phyloP scores from a whole-genome alignment of 257 asterid genomes.

The Gentiana dahurica region DNA sequence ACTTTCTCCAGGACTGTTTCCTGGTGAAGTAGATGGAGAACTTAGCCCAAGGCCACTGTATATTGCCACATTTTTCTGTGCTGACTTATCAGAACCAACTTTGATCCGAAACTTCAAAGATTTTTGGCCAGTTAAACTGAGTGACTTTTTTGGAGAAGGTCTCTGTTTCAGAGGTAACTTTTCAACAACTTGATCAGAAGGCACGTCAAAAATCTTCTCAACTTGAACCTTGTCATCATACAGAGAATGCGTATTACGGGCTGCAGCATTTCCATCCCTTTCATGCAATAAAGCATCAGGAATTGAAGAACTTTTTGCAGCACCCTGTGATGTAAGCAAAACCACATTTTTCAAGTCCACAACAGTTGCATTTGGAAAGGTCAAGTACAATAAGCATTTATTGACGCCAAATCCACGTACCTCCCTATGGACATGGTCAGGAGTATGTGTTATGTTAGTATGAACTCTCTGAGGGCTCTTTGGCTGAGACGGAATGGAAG shows the following conservation, averaged over 20 bases:
- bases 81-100: slow-evolving; percentile 52
- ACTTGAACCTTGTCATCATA: slow-evolving; percentile 26
- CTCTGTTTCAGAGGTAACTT: slow-evolving; percentile 29
- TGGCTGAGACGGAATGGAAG: slow-evolving; percentile 49
- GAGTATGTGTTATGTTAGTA: slow-evolving; percentile 34
- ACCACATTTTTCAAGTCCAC: slow-evolving; percentile 23
- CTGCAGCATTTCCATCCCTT: slow-evolving; percentile 26
- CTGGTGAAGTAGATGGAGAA: slow-evolving; percentile 77
- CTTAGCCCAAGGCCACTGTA: slow-evolving; percentile 68
- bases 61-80: slow-evolving; percentile 58
- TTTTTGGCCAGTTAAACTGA: slow-evolving; percentile 31
- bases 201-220: slow-evolving; percentile 23
- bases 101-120: slow-evolving; percentile 62
- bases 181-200: slow-evolving; percentile 34
- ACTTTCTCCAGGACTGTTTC: slow-evolving; percentile 53
- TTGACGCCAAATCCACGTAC: slow-evolving; percentile 24
- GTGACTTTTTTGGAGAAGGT: slow-evolving; percentile 33
- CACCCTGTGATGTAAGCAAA: slow-evolving; percentile 38
- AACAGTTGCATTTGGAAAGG: slow-evolving; percentile 10
- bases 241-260: slow-evolving; percentile 18
- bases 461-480: slow-evolving; percentile 53
- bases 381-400: slow-evolving; percentile 15
- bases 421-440: slow-evolving; percentile 35
- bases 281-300: slow-evolving; percentile 27
- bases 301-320: slow-evolving; percentile 17